Conservation (phyloP, 768 basidiomycete genomes). For the Russula abietina region DNA sequence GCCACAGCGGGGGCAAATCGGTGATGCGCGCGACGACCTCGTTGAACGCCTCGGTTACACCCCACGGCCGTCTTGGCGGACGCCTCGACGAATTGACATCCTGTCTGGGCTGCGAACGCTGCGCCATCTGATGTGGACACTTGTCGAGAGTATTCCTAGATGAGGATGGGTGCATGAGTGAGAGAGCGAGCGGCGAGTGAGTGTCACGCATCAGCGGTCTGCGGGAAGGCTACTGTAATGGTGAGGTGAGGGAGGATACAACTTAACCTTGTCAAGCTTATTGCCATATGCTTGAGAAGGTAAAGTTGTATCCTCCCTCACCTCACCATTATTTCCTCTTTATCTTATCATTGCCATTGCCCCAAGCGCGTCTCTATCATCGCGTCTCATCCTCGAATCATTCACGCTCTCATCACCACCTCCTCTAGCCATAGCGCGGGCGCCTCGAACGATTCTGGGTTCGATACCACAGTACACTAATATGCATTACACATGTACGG, state of each 20-base stretch:
- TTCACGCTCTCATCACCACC: slow-evolving; percentile 91
- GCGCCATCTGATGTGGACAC: slow-evolving; percentile 74
- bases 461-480: slow-evolving; percentile 94
- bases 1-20: slow-evolving; percentile 81
- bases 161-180: neutral
- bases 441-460: slow-evolving; percentile 87
- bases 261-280: slow-evolving; percentile 81
- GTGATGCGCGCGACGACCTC: slow-evolving; percentile 79
- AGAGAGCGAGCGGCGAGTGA: neutral
- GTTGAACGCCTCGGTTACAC: slow-evolving; percentile 65
- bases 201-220: neutral
- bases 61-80: slow-evolving; percentile 80
- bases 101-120: slow-evolving; percentile 75
- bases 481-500: neutral
- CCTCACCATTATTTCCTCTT: too few species aligned
- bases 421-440: slow-evolving; percentile 91
- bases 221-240: neutral
- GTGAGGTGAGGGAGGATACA: too few species aligned
- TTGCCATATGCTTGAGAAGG: too few species aligned
- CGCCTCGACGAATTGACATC: slow-evolving; percentile 83
- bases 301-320: too few species aligned
- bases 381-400: too few species aligned
- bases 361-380: too few species aligned
- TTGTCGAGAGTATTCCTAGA: slow-evolving; percentile 82
- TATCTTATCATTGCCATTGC: too few species aligned